Evolutionary conservation across 2,329 filamentous ascomycete species (phyloP), one percentile per base, ranked within the genome.

Genomic region (Chalaropsis ovoidea): DNA sequence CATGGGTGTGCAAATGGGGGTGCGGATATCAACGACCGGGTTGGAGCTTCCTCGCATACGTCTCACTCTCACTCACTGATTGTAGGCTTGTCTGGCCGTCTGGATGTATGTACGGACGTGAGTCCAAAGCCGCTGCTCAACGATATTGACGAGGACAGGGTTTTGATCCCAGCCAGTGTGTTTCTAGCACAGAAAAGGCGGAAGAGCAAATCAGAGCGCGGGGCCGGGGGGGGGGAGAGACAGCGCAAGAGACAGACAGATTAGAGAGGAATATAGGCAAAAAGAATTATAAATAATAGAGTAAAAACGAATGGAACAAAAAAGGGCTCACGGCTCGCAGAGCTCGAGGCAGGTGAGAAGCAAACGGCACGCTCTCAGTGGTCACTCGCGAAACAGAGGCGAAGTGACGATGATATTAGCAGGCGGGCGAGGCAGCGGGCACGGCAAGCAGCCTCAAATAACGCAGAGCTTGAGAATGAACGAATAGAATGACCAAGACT

Each of bases 391-490:
- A 47, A 62, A 62, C 61, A 27, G 43, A 62, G 61, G 41, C 61
- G 61, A 62, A 47, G 41, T 45, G 61, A 62, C 41, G 61, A 62
- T 62, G 61, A 27, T 62, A 31, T 45, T 42, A 43, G 39, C 61
- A 35, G 19, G 24, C 17, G 19, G 19, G 24, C 19, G n/a, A 62
- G 41, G 19, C 61, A 47, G 19, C 35, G n/a, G n/a, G 11, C 17
- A 61, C 7, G 42, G 27, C 8, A 10, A 31, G 11, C 27, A 19
- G 35, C 54, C 42, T 43, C 42, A 43, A 43, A 43, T 43, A 43
- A 43, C 42, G 42, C 11, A 43, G 11, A n/a, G 42, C 42, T 10
- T 10, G 42, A 31, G 17, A 56, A 31, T 15, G 27, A 56, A 31
- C 52, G 27, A 56, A 56, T 31, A 54, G 19, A 31, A 47, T n/a